Evolutionary conservation across 1,139 yeast species (phyloP).

Genomic region (Eremothecium gossypii): DNA sequence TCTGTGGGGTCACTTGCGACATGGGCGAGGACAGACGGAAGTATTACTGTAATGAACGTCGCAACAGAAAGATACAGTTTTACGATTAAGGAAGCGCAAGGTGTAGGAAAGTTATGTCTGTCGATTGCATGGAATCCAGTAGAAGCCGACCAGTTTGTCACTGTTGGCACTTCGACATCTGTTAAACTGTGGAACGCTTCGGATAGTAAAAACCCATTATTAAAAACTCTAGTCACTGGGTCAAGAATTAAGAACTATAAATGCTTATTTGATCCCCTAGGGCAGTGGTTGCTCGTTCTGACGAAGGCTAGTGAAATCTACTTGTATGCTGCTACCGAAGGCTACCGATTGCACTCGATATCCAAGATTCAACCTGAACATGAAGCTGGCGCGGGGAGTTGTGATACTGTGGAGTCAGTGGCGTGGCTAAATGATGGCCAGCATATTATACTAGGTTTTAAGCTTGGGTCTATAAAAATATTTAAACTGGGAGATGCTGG

Average conservation of each 20-base stretch:
- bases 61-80: slow-evolving; percentile 33
- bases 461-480: slow-evolving; percentile 36
- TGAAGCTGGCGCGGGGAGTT: neutral
- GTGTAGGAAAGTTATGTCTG: slow-evolving; percentile 42
- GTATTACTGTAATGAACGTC: slow-evolving; percentile 28
- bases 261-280: slow-evolving; percentile 42
- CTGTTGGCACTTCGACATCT: slow-evolving; percentile 48
- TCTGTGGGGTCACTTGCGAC: slow-evolving; percentile 21
- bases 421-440: slow-evolving; percentile 31
- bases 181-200: slow-evolving; percentile 51
- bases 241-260: slow-evolving; percentile 30
- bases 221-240: slow-evolving; percentile 31
- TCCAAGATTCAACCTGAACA: slow-evolving; percentile 3
- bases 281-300: slow-evolving; percentile 42
- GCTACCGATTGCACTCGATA: slow-evolving; percentile 14
- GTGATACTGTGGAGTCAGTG: slow-evolving; percentile 14
- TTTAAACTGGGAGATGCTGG: slow-evolving; percentile 17
- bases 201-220: slow-evolving; percentile 29
- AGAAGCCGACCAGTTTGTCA: slow-evolving; percentile 43
- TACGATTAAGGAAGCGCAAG: slow-evolving; percentile 36
- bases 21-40: slow-evolving; percentile 27
- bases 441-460: slow-evolving; percentile 26
- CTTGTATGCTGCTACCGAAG: slow-evolving; percentile 20
- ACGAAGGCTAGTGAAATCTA: slow-evolving; percentile 31
- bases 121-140: slow-evolving; percentile 54